Percentiles rank a stretch among this genome's conserved stretches.
These are phyloP conservation scores for Eucalyptus regnans DNA, from an alignment of 345 rosid genomes.

Conservation along the genomic window DNA sequence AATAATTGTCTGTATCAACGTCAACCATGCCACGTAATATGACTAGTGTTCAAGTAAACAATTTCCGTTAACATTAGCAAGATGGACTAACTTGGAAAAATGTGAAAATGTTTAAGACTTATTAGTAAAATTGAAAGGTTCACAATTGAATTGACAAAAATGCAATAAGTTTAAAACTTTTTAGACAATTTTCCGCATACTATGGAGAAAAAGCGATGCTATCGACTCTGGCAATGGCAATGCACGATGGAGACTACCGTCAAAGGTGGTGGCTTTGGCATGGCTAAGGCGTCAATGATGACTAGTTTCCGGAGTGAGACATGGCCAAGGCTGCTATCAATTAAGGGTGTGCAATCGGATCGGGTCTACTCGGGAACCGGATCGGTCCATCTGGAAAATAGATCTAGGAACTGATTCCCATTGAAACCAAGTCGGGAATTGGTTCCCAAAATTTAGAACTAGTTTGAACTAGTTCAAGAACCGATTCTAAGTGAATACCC, in stretches of 20 bases:
- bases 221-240: neutral
- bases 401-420: too few species aligned
- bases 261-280: neutral
- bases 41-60: neutral
- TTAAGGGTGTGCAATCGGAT: accelerated
- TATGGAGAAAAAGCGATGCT: neutral
- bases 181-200: accelerated
- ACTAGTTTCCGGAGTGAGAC: neutral
- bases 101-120: neutral
- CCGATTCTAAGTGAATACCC: too few species aligned
- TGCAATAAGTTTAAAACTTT: accelerated
- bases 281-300: neutral
- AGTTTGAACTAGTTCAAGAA: accelerated
- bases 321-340: neutral
- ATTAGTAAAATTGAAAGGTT: neutral
- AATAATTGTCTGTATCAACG: accelerated
- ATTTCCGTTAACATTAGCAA: neutral
- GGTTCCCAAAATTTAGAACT: too few species aligned
- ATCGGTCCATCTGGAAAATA: too few species aligned
- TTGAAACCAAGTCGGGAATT: accelerated
- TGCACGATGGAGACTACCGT: accelerated
- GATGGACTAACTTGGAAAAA: neutral
- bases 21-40: accelerated
- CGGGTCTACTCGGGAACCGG: accelerated
- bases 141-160: accelerated